Conservation (phyloP, 164 flowering plant genomes). For the Macadamia integrifolia region DNA sequence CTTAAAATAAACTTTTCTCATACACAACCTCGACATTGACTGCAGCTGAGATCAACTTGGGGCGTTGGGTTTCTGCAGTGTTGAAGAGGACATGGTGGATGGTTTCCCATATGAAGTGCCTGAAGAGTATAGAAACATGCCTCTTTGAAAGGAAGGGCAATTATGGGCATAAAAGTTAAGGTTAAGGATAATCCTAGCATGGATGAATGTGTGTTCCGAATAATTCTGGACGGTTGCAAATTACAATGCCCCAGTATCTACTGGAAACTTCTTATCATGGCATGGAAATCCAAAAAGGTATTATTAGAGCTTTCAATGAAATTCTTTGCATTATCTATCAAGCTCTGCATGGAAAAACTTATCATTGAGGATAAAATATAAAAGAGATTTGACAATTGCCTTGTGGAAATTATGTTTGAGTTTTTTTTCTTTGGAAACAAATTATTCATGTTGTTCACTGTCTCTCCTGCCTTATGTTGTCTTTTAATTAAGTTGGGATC, state of each 20-base stretch:
- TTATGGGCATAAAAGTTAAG: conserved; percentile 95
- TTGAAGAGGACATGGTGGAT: conserved; percentile 99
- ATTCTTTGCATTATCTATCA: not conserved
- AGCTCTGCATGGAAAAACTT: not conserved
- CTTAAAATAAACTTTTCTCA: conserved; percentile 51
- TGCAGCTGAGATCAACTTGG: conserved; percentile 99
- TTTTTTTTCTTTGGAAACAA: not conserved
- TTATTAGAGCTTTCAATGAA: not conserved
- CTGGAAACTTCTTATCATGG: conserved; percentile 97
- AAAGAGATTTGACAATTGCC: too few relatives aligned
- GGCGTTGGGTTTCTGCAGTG: conserved; percentile 99
- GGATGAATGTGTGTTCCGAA: conserved; percentile 74
- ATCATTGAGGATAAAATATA: not conserved
- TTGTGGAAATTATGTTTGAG: not conserved
- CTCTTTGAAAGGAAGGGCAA: conserved; percentile 94
- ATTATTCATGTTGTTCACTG: not conserved
- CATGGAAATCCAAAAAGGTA: conserved; percentile 99
- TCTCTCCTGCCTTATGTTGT: too few relatives aligned
- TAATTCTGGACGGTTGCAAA: conserved; percentile 69
- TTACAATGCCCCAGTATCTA: conserved; percentile 94
- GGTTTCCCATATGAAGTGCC: conserved; percentile 98
- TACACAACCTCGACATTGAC: conserved; percentile 91
- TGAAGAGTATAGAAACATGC: conserved; percentile 79
- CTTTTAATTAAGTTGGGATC: too few relatives aligned
- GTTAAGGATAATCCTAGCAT: conserved; percentile 91